Evolutionary conservation across 306 rosid species (phyloP).

Genomic region (Fragaria vesca): DNA sequence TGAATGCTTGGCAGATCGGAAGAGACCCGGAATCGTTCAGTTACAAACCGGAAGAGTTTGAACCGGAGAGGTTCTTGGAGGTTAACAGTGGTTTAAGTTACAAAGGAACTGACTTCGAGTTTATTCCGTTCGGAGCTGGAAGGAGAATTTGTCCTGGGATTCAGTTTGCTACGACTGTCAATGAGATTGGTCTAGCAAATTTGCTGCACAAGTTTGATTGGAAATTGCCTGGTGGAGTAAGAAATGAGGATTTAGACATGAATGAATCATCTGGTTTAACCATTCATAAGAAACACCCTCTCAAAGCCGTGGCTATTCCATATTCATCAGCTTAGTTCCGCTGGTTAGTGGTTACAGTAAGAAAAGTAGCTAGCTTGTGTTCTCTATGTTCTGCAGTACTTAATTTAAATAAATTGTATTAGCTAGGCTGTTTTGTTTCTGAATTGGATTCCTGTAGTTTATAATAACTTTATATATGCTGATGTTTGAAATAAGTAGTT

Average conservation of each 20-base stretch:
- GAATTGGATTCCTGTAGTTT: too few species aligned
- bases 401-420: too few species aligned
- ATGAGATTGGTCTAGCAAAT: conserved; percentile 37
- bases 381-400: too few species aligned
- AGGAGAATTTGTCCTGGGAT: conserved; percentile 32
- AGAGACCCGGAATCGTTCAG: conserved; percentile 18
- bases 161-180: conserved; percentile 22
- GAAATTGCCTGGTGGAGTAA: conserved; percentile 21
- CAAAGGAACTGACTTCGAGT: conserved; percentile 29
- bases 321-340: not conserved
- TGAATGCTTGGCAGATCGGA: conserved; percentile 27
- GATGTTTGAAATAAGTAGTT: too few species aligned
- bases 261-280: conserved; percentile 29
- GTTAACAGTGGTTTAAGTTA: conserved; percentile 3
- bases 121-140: conserved; percentile 39
- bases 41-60: not conserved
- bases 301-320: conserved; percentile 11
- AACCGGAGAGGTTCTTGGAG: conserved; percentile 18
- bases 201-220: conserved; percentile 36
- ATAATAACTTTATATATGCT: too few species aligned
- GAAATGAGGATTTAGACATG: conserved; percentile 34
- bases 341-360: not conserved
- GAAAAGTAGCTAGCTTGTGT: not conserved
- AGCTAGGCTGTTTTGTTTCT: too few species aligned
- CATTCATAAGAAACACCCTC: conserved; percentile 33